phyloP scores from a whole-genome alignment of 2,329 filamentous ascomycete species.

The Colletotrichum kahawae region DNA sequence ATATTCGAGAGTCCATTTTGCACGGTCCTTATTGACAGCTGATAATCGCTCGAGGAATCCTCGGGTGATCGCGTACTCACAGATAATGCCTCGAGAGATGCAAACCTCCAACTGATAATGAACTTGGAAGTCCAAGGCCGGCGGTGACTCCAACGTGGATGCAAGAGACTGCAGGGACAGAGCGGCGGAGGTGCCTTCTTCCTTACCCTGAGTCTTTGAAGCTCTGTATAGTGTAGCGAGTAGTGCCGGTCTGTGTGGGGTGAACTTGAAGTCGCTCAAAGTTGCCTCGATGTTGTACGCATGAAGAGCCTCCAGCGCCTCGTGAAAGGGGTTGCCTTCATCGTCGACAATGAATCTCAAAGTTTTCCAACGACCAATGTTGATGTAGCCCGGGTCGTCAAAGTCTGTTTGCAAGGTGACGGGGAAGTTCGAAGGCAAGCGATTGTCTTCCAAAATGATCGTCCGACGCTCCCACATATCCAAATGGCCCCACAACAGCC shows the following conservation, averaged over 20 bases:
- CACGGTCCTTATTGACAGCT: slow-evolving; percentile 47
- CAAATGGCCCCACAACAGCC: slow-evolving; percentile 39
- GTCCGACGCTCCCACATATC: slow-evolving; percentile 57
- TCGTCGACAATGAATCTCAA: slow-evolving; percentile 51
- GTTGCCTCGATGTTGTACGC: slow-evolving; percentile 74
- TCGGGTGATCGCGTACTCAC: slow-evolving; percentile 73
- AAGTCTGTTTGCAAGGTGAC: slow-evolving; percentile 43
- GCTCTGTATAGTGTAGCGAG: not conserved
- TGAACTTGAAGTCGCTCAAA: slow-evolving; percentile 45
- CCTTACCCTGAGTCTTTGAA: not conserved
- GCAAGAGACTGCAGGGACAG: slow-evolving; percentile 32
- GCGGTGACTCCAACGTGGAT: slow-evolving; percentile 46
- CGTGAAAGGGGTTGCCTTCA: slow-evolving; percentile 35
- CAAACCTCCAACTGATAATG: slow-evolving; percentile 94
- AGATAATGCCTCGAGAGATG: slow-evolving; percentile 78
- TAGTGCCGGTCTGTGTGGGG: slow-evolving; percentile 17
- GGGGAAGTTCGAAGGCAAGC: slow-evolving; percentile 35
- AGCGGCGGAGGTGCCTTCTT: not conserved
- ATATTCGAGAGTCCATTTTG: slow-evolving; percentile 74
- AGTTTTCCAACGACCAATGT: slow-evolving; percentile 63
- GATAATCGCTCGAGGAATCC: slow-evolving; percentile 72
- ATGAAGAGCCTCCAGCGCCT: slow-evolving; percentile 59
- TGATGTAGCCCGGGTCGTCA: slow-evolving; percentile 41
- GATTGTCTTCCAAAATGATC: slow-evolving; percentile 43
- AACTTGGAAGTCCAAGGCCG: slow-evolving; percentile 68